Evolutionary conservation across 345 rosid species (phyloP).

Genomic region (Acer negundo): DNA sequence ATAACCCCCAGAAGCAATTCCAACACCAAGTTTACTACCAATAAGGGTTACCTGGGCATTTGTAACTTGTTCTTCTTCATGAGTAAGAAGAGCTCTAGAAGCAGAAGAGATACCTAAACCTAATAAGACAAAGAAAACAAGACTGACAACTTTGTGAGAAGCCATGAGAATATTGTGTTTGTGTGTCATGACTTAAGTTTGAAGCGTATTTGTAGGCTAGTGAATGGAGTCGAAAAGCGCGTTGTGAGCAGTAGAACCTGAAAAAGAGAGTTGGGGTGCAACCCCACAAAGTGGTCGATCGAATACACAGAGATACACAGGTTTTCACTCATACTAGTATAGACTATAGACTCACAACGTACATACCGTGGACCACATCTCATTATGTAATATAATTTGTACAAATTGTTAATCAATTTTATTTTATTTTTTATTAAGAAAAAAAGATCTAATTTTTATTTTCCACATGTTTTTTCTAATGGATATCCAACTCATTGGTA

Average conservation of each 20-base stretch:
- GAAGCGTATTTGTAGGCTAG: constrained; percentile 38
- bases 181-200: constrained; percentile 1
- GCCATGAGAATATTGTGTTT: constrained; percentile 30
- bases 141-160: constrained; percentile 14
- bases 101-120: constrained; percentile 45
- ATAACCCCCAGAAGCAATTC: constrained; percentile 27
- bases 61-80: constrained; percentile 26
- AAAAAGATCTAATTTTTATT: neutral
- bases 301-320: neutral
- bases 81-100: constrained; percentile 37
- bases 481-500: constrained; percentile 16
- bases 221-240: constrained; percentile 18
- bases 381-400: neutral
- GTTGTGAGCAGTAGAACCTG: constrained; percentile 1
- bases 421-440: neutral
- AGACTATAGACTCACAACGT: constrained; percentile 10
- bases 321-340: neutral
- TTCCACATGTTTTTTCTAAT: neutral
- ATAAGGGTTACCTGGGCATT: constrained; percentile 9
- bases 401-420: neutral
- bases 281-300: constrained; percentile 20
- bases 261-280: constrained; percentile 10
- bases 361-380: constrained; percentile 44
- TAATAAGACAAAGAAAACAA: constrained; percentile 33
- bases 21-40: constrained; percentile 22